Conservation (phyloP, 129 eudicot species). For the Pulicaria dysenterica region DNA sequence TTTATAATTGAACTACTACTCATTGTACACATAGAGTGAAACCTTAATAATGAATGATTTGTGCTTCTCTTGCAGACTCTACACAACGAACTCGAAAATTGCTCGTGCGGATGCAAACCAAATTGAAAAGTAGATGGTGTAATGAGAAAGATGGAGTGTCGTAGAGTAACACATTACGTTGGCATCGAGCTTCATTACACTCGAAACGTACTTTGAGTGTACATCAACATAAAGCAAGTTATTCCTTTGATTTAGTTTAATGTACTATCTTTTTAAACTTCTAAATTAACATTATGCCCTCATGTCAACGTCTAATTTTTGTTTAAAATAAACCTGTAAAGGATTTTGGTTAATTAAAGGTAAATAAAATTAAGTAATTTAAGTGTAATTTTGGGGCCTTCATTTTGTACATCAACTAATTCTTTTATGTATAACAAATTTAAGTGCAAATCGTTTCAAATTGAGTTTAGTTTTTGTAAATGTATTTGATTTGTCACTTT, state of each 20-base stretch:
- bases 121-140: slow-evolving; percentile 8
- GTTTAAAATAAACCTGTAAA: slow-evolving; percentile 17
- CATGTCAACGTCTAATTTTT: neutral
- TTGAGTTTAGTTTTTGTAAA: too few species aligned
- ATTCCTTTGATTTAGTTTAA: neutral
- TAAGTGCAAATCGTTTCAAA: too few species aligned
- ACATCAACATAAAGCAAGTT: slow-evolving; percentile 22
- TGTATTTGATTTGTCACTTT: too few species aligned
- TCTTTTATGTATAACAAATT: neutral
- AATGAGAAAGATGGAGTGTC: neutral
- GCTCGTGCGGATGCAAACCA: slow-evolving; percentile 78
- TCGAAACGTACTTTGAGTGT: neutral
- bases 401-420: neutral
- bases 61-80: slow-evolving; percentile 44
- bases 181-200: slow-evolving; percentile 15
- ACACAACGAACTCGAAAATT: slow-evolving; percentile 54
- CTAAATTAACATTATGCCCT: neutral
- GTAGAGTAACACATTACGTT: slow-evolving; percentile 10
- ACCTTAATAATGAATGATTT: neutral
- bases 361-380: slow-evolving; percentile 17
- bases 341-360: slow-evolving; percentile 23
- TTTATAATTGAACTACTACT: too few species aligned
- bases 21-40: too few species aligned
- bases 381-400: neutral
- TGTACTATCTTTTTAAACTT: neutral